These are phyloP conservation scores for Carex littledalei DNA, from an alignment of 176 grass and related monocot species.

Conservation along the genomic window DNA sequence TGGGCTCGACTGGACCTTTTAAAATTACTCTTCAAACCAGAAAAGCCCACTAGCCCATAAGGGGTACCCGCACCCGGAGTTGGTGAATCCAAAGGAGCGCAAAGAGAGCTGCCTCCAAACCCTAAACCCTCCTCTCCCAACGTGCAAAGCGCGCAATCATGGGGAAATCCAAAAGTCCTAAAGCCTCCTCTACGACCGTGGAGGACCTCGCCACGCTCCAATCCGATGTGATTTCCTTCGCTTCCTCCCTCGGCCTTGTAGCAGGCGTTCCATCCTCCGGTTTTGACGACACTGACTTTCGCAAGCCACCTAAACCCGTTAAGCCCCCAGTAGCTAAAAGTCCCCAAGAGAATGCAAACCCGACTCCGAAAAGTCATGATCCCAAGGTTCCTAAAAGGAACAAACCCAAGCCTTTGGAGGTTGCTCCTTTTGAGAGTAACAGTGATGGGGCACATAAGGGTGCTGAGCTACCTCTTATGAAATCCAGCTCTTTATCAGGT, in stretches of 20 bases:
- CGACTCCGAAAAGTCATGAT: background rate
- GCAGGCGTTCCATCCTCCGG: constrained; percentile 34
- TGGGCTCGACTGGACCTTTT: background rate
- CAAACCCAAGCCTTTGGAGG: constrained; percentile 22
- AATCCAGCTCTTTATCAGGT: constrained; percentile 13
- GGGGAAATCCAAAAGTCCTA: constrained; percentile 31
- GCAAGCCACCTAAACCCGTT: constrained; percentile 37
- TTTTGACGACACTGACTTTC: constrained; percentile 90
- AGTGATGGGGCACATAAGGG: background rate
- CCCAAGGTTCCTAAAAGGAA: background rate
- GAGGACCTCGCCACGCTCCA: constrained; percentile 53
- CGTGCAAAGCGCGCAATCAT: background rate
- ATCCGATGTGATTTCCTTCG: constrained; percentile 86
- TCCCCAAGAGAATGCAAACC: constrained; percentile 21
- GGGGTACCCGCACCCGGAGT: too few relatives aligned
- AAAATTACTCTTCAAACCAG: background rate
- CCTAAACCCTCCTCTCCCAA: background rate
- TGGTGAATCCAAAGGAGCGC: too few relatives aligned
- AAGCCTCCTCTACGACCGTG: background rate
- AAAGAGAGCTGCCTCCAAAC: background rate
- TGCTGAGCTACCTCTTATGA: constrained; percentile 21
- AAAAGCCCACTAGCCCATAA: background rate
- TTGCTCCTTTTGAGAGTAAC: constrained; percentile 15
- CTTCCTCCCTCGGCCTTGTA: constrained; percentile 66
- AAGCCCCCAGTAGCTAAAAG: background rate